These are phyloP conservation scores for Stephania cephalantha DNA, from an alignment of 164 flowering plant species.

Conservation along the genomic window DNA sequence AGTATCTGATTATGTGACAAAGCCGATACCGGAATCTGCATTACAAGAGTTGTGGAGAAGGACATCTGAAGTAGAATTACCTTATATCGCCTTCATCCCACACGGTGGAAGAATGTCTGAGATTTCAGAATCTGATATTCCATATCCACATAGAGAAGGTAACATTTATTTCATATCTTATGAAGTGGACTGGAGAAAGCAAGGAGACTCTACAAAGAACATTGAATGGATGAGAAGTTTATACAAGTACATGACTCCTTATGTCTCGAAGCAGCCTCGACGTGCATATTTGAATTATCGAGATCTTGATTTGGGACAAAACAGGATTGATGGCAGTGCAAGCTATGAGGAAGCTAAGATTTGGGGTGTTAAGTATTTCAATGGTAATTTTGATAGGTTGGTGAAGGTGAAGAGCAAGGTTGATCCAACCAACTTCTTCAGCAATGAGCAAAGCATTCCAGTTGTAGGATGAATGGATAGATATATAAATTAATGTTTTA, in stretches of 20 bases:
- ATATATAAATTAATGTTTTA: no score
- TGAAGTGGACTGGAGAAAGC: neutral
- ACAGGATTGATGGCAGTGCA: neutral
- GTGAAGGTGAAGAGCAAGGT: constrained; percentile 30
- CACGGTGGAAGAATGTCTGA: constrained; percentile 1
- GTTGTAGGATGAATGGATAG: neutral
- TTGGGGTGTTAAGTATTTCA: constrained; percentile 19
- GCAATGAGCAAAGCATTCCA: constrained; percentile 14
- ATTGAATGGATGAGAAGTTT: neutral
- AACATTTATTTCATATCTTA: neutral
- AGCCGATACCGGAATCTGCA: neutral
- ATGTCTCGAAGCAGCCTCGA: neutral
- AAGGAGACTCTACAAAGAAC: neutral
- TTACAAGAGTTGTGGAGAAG: neutral
- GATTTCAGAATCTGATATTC: neutral
- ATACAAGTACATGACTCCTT: neutral
- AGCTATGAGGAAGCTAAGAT: constrained; percentile 21
- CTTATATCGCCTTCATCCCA: neutral
- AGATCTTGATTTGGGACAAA: constrained; percentile 12
- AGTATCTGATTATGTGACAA: neutral
- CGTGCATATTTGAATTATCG: constrained; percentile 4
- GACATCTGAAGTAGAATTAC: neutral
- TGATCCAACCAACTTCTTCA: constrained; percentile 38
- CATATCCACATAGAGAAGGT: constrained; percentile 4
- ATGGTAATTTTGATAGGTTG: constrained; percentile 28